These are phyloP conservation scores for Trametes coccinea DNA, from an alignment of 768 basidiomycete genomes.

Conservation along the genomic window DNA sequence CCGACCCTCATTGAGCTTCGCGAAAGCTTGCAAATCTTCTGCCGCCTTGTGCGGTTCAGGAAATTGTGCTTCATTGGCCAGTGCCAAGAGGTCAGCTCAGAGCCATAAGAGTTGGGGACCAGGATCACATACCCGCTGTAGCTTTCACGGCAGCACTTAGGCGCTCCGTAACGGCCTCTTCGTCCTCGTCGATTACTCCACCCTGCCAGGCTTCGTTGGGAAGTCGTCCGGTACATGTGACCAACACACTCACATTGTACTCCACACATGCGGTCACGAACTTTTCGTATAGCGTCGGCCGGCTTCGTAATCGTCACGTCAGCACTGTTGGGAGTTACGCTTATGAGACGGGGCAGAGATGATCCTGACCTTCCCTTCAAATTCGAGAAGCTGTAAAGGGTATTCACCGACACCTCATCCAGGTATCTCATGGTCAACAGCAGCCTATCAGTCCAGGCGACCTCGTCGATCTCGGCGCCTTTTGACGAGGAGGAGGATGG, in stretches of 20 bases:
- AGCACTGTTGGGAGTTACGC: background rate
- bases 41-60: conserved; percentile 71
- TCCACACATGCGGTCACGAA: conserved; percentile 74
- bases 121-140: conserved; percentile 54
- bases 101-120: too few species aligned
- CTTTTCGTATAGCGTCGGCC: conserved; percentile 68
- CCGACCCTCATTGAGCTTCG: conserved; percentile 81
- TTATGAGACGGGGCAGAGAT: too few species aligned
- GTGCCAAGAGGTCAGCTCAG: too few species aligned
- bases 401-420: conserved; percentile 54
- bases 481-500: conserved; percentile 43
- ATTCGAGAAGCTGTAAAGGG: conserved; percentile 60
- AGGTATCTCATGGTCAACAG: conserved; percentile 71
- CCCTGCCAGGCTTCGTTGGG: conserved; percentile 50
- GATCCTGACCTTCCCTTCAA: conserved; percentile 58
- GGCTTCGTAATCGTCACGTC: conserved; percentile 32
- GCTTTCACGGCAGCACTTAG: conserved; percentile 57
- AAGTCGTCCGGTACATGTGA: background rate
- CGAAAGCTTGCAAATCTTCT: conserved; percentile 82
- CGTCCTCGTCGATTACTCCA: conserved; percentile 85
- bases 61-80: conserved; percentile 43
- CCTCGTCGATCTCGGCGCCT: conserved; percentile 68
- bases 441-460: conserved; percentile 82
- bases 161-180: conserved; percentile 57
- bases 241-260: conserved; percentile 69